These are phyloP conservation scores for Penicillium sp. DNA, from an alignment of 2,329 filamentous ascomycete species.

Conservation along the genomic window DNA sequence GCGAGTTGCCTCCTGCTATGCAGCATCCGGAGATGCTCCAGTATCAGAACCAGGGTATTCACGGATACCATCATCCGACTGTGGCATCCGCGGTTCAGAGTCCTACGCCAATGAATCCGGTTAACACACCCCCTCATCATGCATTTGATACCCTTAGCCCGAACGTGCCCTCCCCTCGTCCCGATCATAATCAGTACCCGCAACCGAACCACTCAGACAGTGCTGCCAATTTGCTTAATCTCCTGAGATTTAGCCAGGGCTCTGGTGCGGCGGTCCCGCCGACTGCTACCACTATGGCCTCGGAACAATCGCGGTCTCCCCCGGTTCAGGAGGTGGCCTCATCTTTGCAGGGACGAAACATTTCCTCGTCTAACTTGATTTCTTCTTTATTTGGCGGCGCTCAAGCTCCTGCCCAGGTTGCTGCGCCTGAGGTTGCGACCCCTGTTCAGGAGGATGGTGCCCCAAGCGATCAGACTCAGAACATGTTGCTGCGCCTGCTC, in stretches of 20 bases:
- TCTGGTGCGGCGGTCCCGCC: conserved; percentile 27
- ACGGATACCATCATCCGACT: conserved; percentile 55
- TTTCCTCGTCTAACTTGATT: conserved; percentile 59
- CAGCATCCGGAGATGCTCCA: conserved; percentile 16
- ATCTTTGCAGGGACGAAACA: conserved; percentile 35
- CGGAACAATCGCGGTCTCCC: conserved; percentile 30
- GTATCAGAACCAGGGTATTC: conserved; percentile 33
- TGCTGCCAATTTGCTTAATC: conserved; percentile 60
- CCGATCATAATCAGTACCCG: conserved; percentile 41
- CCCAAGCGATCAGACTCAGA: conserved; percentile 66
- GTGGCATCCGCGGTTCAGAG: conserved; percentile 61
- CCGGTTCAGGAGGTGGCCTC: conserved; percentile 24
- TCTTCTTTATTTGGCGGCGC: conserved; percentile 56
- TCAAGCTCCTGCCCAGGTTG: conserved; percentile 29
- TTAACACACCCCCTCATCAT: conserved; percentile 53
- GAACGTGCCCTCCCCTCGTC: conserved; percentile 46
- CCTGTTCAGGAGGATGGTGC: conserved; percentile 22
- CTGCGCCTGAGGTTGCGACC: conserved; percentile 10
- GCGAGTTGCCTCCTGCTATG: not conserved
- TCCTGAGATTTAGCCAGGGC: conserved; percentile 63
- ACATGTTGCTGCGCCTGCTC: conserved; percentile 81
- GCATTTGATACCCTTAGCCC: conserved; percentile 61
- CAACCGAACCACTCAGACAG: conserved; percentile 46
- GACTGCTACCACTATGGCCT: conserved; percentile 12
- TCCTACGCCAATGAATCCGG: conserved; percentile 39